Conservation (phyloP, 441 rosid species). For the Biscutella laevigata region DNA sequence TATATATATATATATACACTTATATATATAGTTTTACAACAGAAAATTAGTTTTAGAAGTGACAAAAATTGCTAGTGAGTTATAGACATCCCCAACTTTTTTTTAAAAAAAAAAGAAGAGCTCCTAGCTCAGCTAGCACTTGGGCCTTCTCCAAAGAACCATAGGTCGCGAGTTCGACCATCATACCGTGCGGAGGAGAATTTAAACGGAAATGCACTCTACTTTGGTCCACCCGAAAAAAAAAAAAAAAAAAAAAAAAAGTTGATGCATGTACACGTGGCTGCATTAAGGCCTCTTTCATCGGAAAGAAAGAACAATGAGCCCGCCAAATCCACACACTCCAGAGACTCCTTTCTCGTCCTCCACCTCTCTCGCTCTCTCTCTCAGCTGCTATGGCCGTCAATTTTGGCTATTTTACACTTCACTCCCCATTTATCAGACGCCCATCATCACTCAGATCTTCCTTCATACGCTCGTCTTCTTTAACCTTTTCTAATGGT, state of each 20-base stretch:
- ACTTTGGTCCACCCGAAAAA: too few relatives aligned
- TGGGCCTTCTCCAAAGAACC: too few relatives aligned
- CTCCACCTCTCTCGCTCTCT: conserved; percentile 5
- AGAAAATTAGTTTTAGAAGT: too few relatives aligned
- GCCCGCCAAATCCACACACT: conserved; percentile 27
- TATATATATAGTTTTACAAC: too few relatives aligned
- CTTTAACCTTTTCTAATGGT: conserved; percentile 32
- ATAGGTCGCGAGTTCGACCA: too few relatives aligned
- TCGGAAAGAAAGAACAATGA: conserved; percentile 13
- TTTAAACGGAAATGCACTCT: too few relatives aligned
- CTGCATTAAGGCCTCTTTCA: conserved; percentile 21
- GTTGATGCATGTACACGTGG: conserved; percentile 15
- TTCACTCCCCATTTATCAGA: conserved; percentile 18
- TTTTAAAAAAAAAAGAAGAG: too few relatives aligned
- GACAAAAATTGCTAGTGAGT: too few relatives aligned
- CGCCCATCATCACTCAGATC: conserved; percentile 12
- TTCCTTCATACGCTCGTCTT: conserved; percentile 17
- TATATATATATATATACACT: too few relatives aligned
- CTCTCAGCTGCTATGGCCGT: conserved; percentile 18
- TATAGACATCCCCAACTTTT: too few relatives aligned
- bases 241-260: neutral
- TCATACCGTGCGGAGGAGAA: too few relatives aligned
- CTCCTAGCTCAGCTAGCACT: too few relatives aligned
- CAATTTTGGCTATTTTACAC: conserved; percentile 13
- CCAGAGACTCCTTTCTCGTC: neutral